Conservation (phyloP, 106 monocot genomes). For the Acorus calamus region DNA sequence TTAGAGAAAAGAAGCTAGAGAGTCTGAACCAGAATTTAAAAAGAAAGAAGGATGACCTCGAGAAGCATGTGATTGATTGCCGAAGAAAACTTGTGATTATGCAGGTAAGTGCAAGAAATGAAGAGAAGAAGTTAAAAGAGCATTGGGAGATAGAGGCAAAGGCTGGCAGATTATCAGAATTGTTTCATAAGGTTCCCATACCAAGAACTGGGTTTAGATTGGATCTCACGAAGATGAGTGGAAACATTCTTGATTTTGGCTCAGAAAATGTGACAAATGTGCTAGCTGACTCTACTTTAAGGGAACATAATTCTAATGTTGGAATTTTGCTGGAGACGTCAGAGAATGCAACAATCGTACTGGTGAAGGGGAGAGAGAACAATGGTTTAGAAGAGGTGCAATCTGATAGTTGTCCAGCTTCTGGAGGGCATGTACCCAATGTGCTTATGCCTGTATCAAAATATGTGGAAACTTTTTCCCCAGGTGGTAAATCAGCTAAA, state of each 20-base stretch:
- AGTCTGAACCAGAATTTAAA: slow-evolving; percentile 29
- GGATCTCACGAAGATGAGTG: slow-evolving; percentile 21
- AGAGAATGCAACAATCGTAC: no score
- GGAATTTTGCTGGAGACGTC: no score
- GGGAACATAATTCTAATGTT: no score
- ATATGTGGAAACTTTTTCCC: background rate
- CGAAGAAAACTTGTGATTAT: slow-evolving; percentile 19
- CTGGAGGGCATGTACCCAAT: background rate
- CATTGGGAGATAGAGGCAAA: slow-evolving; percentile 45
- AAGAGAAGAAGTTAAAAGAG: slow-evolving; percentile 31
- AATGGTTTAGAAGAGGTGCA: slow-evolving; percentile 1
- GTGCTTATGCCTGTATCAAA: background rate
- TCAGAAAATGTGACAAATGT: no score
- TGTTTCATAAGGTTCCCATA: slow-evolving; percentile 47
- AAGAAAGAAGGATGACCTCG: slow-evolving; percentile 20
- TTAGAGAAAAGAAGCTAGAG: slow-evolving; percentile 14
- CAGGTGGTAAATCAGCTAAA: slow-evolving; percentile 8
- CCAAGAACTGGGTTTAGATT: slow-evolving; percentile 29
- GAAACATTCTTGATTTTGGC: slow-evolving; percentile 1
- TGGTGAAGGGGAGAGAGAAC: no score
- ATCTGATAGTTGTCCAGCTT: background rate
- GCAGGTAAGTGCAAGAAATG: slow-evolving; percentile 24
- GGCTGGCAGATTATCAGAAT: slow-evolving; percentile 27
- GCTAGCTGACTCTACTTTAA: no score
- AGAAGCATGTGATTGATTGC: slow-evolving; percentile 32